Evolutionary conservation across 1,139 yeast species (phyloP), one percentile per base, ranked within the genome.

Genomic region (Pichia sp.): DNA sequence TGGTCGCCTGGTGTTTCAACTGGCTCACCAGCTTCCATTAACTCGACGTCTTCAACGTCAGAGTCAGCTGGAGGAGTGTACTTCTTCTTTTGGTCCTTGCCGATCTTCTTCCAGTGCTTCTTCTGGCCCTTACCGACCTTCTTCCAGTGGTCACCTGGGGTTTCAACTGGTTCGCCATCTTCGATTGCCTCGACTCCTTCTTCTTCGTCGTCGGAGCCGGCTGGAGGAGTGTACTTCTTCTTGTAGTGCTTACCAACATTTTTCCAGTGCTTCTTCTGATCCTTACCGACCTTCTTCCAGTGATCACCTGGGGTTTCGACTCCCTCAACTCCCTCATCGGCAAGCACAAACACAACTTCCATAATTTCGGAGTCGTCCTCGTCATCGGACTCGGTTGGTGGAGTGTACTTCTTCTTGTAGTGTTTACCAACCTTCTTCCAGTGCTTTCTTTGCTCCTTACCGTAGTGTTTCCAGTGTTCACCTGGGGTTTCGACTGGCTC

Each of bases 371-470:
- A 20, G 24, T 20, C 24, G 24, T 20, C 45, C 14, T 52, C 60
- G 24, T 53, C 59, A 27, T 54, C 60, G 12, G 50, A 48, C 36
- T 60, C 60, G 5, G 55, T 44, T 45, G 56, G 54, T 52, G 63
- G 61, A 34, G 57, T 48, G 53, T 52, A 60, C 44, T 61, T 63
- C 60, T 63, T 60, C 53, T 56, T 62, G 49, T 62, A 59, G 34
- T 61, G 60, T 52, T 62, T 60, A 43, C 67, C 64, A 48, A 50
- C 51, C 47, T 64, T 62, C 59, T 64, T 64, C 66, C 67, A 63
- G 60, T 63, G 48, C 54, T 64, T 65, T 51, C 57, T 62, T 46
- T 61, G 58, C 6, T 61, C 61, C 52, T 62, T 60, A 27, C 63
- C 64, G 49, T 47, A 7, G 5, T 55, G 47, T 24, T 55, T 55